These are phyloP conservation scores for Phragmites australis DNA, from an alignment of 176 grass and related monocot genomes.

Conservation along the genomic window DNA sequence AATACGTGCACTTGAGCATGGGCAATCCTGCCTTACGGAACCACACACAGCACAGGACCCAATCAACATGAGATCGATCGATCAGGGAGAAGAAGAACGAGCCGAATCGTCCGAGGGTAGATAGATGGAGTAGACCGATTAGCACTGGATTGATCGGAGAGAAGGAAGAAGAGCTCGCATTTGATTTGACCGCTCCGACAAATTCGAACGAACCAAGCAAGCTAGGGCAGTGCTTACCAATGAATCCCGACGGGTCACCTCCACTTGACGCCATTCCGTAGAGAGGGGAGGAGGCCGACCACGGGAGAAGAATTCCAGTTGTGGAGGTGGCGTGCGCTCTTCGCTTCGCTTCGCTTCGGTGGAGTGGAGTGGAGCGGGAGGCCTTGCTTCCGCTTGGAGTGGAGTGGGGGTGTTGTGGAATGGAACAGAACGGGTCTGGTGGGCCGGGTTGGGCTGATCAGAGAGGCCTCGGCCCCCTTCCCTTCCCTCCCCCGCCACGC, in stretches of 20 bases:
- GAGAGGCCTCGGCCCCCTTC: not conserved
- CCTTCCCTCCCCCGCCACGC: not conserved
- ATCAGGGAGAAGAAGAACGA: not conserved
- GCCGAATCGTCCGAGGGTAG: not conserved
- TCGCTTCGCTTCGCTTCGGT: not conserved
- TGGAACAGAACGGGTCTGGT: not conserved
- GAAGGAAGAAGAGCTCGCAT: not conserved
- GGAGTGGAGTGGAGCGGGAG: not conserved
- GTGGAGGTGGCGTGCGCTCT: not conserved
- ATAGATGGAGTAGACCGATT: too few relatives aligned
- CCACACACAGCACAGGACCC: not conserved
- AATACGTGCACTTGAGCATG: not conserved
- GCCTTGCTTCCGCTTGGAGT: too few relatives aligned
- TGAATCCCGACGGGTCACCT: constrained; percentile 34
- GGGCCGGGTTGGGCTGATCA: not conserved
- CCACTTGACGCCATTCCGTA: constrained; percentile 31
- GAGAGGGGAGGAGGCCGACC: not conserved
- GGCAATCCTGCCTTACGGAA: not conserved
- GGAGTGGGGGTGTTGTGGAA: not conserved
- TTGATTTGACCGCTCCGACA: not conserved
- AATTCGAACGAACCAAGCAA: constrained; percentile 11
- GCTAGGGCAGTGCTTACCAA: constrained; percentile 33
- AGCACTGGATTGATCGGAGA: not conserved
- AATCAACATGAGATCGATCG: not conserved
- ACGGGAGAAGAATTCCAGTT: not conserved